Evolutionary conservation across 352 stramenopile genomes (phyloP).

Genomic region (Thalassiosira hispida): DNA sequence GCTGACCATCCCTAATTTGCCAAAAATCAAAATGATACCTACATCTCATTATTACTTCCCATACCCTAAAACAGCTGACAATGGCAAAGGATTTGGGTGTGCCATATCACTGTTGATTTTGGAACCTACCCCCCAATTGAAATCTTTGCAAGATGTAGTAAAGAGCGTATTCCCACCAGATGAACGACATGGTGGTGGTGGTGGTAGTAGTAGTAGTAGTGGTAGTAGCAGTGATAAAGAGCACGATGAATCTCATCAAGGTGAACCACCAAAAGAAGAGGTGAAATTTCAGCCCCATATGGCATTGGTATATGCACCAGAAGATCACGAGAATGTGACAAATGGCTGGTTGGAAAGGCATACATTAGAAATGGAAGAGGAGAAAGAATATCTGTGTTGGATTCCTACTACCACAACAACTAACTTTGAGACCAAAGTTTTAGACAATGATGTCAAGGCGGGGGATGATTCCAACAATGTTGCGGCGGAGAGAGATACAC

Average conservation of each 20-base stretch:
- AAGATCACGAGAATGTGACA: slow-evolving; percentile 32
- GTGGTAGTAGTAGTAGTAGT: neutral
- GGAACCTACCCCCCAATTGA: slow-evolving; percentile 19
- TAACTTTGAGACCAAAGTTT: neutral
- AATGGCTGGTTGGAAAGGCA: slow-evolving; percentile 31
- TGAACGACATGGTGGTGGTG: slow-evolving; percentile 37
- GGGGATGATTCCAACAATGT: neutral
- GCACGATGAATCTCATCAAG: neutral
- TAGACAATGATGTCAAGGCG: neutral
- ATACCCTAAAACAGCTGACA: slow-evolving; percentile 50
- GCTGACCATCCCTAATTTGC: neutral
- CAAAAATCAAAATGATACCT: slow-evolving; percentile 32
- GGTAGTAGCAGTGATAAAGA: neutral
- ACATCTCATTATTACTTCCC: slow-evolving; percentile 49
- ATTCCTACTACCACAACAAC: neutral
- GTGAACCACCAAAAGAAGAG: neutral
- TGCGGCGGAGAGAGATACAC: neutral
- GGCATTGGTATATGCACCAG: slow-evolving; percentile 52
- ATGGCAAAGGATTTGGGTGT: slow-evolving; percentile 56
- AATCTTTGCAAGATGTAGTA: slow-evolving; percentile 40
- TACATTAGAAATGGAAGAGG: slow-evolving; percentile 16
- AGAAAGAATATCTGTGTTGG: slow-evolving; percentile 22
- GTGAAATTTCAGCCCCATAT: slow-evolving; percentile 46
- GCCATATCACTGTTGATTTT: slow-evolving; percentile 46
- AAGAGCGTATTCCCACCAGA: slow-evolving; percentile 45